Base-by-base conservation (phyloP, 2,329 filamentous ascomycete species). In the Ophiostoma ips region DNA sequence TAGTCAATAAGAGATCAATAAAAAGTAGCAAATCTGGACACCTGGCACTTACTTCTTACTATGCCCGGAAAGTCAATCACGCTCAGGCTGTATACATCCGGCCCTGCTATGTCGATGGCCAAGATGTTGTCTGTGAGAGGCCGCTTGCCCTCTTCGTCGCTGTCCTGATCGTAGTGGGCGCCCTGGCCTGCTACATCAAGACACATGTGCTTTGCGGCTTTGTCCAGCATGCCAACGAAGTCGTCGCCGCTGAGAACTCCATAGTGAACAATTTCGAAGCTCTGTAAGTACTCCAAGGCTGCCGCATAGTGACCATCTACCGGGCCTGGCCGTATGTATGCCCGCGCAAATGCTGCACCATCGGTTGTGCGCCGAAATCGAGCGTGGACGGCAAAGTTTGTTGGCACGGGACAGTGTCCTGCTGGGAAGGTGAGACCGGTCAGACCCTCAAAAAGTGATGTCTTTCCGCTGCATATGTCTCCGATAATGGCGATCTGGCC, bases 1-100 rank as follows among this genome's bases (percentile, higher is more conserved):
- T 15, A 33, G 13, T 33, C n/a, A n/a, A 13, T 12, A 40, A 12
- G 18, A 2, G 5, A 40, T 5, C 12, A 40, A 24, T 24, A n/a
- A n/a, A 36, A 36, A n/a, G 8, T 15, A n/a, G 6, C 15, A 10
- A 4, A 38, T 3, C 12, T 21, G 18, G 21, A 6, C 18, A 76
- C 74, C 28, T 18, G 45, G 21, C 13, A 31, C 21, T 11, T 46
- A 52, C 50, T 49, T 24, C 46, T 46, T 34, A 52, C 43, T 13
- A 52, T 37, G 4, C 52, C 52, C 11, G 52, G 52, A 18, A 54
- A 52, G 21, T 54, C 52, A 21, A 54, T 16, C 12, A 54, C 45
- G 30, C 38, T 54, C 11, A 46, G 18, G 47, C 37, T 50, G 33
- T 50, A 43, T 15, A 54, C 48, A 10, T 52, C 50, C 8, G 52